Conservation (phyloP, 345 rosid species). For the Raphanus raphanistrum region DNA sequence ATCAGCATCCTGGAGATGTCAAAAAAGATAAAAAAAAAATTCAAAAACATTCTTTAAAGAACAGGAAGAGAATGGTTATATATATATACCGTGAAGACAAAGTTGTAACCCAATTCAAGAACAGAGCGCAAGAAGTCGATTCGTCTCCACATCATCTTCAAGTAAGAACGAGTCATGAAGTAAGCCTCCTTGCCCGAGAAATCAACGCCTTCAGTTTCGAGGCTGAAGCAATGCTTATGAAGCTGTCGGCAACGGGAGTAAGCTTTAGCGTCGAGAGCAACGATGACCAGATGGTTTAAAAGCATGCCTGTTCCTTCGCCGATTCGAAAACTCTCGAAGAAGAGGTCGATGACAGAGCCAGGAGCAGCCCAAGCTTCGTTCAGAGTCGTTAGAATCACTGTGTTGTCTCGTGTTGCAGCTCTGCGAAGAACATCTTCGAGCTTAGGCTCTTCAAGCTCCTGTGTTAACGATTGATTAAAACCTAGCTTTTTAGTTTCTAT, state of each 20-base stretch:
- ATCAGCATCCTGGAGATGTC: constrained; percentile 74
- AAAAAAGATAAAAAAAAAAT: not conserved
- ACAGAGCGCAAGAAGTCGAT: constrained; percentile 69
- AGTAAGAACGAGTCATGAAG: constrained; percentile 75
- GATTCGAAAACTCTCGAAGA: constrained; percentile 70
- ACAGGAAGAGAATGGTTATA: constrained; percentile 1
- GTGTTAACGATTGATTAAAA: too few relatives aligned
- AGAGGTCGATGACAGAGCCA: constrained; percentile 62
- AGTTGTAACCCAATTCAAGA: constrained; percentile 84
- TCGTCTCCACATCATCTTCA: constrained; percentile 96
- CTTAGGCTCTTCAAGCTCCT: constrained; percentile 40
- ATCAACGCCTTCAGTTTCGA: constrained; percentile 66
- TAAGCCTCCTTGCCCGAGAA: constrained; percentile 68
- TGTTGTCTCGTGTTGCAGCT: constrained; percentile 59
- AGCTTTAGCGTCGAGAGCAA: constrained; percentile 73
- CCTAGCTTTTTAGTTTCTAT: not conserved
- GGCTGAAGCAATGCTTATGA: constrained; percentile 72
- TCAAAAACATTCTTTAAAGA: not conserved
- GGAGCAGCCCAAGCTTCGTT: constrained; percentile 89
- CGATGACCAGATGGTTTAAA: constrained; percentile 67
- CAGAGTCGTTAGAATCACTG: constrained; percentile 76
- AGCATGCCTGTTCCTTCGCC: constrained; percentile 63
- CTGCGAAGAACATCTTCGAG: constrained; percentile 58
- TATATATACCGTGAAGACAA: constrained; percentile 71
- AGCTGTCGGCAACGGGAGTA: constrained; percentile 53